Evolutionary conservation across 768 basidiomycete species (phyloP), one percentile per base, ranked within the genome.

Genomic region (Trametes villosa): DNA sequence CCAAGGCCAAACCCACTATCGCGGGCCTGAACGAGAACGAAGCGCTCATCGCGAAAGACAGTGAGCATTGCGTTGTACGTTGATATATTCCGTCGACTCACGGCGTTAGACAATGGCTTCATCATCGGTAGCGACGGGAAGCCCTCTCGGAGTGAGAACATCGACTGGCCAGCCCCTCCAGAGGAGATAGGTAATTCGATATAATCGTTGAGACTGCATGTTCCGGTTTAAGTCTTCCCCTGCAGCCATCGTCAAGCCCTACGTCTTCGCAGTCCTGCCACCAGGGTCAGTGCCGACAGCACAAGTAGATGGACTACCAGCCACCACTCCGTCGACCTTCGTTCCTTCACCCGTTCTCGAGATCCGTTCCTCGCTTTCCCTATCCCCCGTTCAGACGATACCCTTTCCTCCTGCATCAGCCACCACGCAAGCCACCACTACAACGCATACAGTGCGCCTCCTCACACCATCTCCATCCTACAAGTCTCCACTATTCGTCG

Each of bases 121-220:
- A 81, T 91, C 56, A 73, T 95, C 59, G 85, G 84, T 12, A 60
- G 75, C 7, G 84, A 88, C 62, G 88, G 83, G 0, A 86, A 82
- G 64, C 71, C 78, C 9, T 80, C 83, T 0, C 77, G 83, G 36
- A 65, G 75, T 2, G 67, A 74, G 9, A 76, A 77, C 18, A 81
- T 96, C 17, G 83, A 84, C 61, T 95, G 92, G 89, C 84, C 87
- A 1, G 81, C 83, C n/a, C 81, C 87, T 47, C 92, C 92, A 24
- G 93, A 96, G 68, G 94, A 96, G 62, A 79, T 89, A 27, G 80
- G 92, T 89, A 64, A 67, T 75, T n/a, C 18, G 26, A 22, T 26
- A 17, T n/a, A 12, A 18, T 22, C n/a, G 13, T 8, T 34, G 30
- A 38, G 49, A 47, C 12, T 57, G 24, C 48, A 22, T 3, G 4